Conservation (phyloP, 2,329 filamentous ascomycete species). For the Neurospora crassa region DNA sequence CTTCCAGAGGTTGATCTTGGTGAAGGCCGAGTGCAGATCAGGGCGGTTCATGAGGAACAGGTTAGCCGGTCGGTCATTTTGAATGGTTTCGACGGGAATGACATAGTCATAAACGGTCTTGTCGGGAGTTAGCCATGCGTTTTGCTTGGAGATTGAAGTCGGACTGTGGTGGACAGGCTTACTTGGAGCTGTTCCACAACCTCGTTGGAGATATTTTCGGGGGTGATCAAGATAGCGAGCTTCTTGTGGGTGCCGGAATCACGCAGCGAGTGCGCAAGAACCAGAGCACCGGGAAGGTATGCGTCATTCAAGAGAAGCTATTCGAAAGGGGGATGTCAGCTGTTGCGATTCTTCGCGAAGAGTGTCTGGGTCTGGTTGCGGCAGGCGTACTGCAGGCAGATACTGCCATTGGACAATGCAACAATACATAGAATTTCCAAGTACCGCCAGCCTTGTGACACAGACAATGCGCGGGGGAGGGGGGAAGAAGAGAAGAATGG, state of each 20-base stretch:
- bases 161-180: slow-evolving; percentile 17
- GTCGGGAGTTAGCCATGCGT: slow-evolving; percentile 16
- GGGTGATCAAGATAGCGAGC: slow-evolving; percentile 74
- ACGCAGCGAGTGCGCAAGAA: slow-evolving; percentile 87
- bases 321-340: slow-evolving; percentile 16
- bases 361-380: background rate
- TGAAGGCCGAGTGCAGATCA: slow-evolving; percentile 87
- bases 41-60: slow-evolving; percentile 84
- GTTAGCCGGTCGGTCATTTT: slow-evolving; percentile 69
- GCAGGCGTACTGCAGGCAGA: background rate
- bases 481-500: background rate
- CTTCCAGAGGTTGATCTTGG: slow-evolving; percentile 92
- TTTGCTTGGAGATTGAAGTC: background rate
- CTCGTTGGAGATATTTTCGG: slow-evolving; percentile 65
- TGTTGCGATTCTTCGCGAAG: background rate
- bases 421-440: background rate
- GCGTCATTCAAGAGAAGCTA: slow-evolving; percentile 87
- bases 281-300: slow-evolving; percentile 88
- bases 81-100: slow-evolving; percentile 72
- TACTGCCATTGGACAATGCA: background rate
- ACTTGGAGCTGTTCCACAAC: slow-evolving; percentile 75
- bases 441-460: background rate
- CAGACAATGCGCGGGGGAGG: background rate
- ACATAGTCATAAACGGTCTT: slow-evolving; percentile 81
- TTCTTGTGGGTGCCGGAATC: slow-evolving; percentile 83